Evolutionary conservation across 2,329 filamentous ascomycete species (phyloP).

Genomic region (Apiospora sp.): DNA sequence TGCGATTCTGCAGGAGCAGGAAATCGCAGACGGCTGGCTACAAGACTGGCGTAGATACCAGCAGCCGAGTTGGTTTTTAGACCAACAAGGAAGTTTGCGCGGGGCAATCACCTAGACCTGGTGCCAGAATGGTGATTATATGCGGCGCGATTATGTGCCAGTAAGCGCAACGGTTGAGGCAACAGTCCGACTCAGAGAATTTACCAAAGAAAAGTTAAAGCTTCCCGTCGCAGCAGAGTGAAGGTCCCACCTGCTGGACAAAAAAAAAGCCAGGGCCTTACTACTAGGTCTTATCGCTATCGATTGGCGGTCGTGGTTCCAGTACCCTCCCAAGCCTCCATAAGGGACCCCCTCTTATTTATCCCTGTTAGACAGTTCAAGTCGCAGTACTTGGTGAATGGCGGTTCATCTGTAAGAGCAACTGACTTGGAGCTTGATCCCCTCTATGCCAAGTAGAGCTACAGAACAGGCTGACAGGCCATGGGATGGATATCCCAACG

Average conservation of each 20-base stretch:
- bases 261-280: background rate
- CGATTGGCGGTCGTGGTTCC: background rate
- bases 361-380: background rate
- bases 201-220: background rate
- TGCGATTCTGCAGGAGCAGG: background rate
- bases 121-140: background rate
- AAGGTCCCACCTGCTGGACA: background rate
- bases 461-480: background rate
- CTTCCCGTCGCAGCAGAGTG: slow-evolving; percentile 2
- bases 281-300: slow-evolving; percentile 13
- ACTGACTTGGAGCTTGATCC: background rate
- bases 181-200: background rate
- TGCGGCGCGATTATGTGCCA: background rate
- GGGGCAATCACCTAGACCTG: background rate
- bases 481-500: background rate
- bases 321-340: too few species aligned
- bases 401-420: background rate
- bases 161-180: background rate
- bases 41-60: background rate
- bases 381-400: background rate
- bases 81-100: background rate
- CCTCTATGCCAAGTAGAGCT: background rate
- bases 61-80: background rate
- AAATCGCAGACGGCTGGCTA: background rate
- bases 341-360: background rate